These are phyloP conservation scores for Gryganskiella cystojenkinii DNA, from an alignment of 192 early-diverging fungal species.

Conservation along the genomic window DNA sequence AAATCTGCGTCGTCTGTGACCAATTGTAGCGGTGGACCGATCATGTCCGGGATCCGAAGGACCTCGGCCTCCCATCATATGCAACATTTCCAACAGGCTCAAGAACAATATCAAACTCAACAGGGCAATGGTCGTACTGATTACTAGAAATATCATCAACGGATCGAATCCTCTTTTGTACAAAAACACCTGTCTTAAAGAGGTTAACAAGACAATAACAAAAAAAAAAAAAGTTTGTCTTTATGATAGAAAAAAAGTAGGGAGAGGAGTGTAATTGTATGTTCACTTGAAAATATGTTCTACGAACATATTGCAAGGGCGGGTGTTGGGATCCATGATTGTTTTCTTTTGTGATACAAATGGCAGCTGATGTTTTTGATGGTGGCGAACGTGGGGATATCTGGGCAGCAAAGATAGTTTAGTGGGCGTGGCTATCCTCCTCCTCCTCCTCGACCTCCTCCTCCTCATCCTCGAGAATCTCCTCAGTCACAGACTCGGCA, in stretches of 20 bases:
- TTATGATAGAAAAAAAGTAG: neutral
- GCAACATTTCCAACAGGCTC: constrained; percentile 13
- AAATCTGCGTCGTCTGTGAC: neutral
- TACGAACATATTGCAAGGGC: too few relatives aligned
- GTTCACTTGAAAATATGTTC: too few relatives aligned
- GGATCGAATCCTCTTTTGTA: too few relatives aligned
- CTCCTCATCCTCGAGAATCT: constrained; percentile 32
- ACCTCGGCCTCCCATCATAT: constrained; percentile 14
- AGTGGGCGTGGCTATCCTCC: constrained; percentile 32
- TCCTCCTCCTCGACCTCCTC: constrained; percentile 38
- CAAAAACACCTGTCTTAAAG: too few relatives aligned
- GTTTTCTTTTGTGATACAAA: too few relatives aligned
- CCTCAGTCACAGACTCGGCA: constrained; percentile 41
- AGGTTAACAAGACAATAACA: neutral
- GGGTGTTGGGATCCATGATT: too few relatives aligned
- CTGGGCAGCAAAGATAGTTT: too few relatives aligned
- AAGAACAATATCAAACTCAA: neutral
- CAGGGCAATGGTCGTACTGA: neutral
- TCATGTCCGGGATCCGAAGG: constrained; percentile 6
- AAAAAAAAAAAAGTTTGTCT: neutral
- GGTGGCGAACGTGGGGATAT: neutral
- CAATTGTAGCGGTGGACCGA: neutral
- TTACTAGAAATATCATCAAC: too few relatives aligned
- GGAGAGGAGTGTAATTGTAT: constrained; percentile 1
- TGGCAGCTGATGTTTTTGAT: too few relatives aligned